phyloP scores from a whole-genome alignment of 2,329 filamentous ascomycete species.

The Epicoccum nigrum region DNA sequence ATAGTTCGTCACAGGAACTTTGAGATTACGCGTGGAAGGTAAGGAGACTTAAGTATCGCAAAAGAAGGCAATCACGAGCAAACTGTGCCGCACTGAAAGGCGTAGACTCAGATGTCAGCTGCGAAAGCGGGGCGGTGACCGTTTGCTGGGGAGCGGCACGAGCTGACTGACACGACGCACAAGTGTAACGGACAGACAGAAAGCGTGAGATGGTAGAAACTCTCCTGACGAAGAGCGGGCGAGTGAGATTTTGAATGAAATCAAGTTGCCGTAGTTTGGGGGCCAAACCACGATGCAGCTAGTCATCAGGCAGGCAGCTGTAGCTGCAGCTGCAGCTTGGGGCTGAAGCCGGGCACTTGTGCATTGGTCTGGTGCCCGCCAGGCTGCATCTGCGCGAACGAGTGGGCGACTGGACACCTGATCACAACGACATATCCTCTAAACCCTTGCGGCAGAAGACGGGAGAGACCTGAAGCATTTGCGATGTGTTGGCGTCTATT shows the following conservation, averaged over 20 bases:
- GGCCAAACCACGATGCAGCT: conserved; percentile 35
- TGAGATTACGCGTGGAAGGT: not conserved
- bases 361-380: conserved; percentile 32
- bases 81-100: conserved; percentile 14
- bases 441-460: not conserved
- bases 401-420: conserved; percentile 17
- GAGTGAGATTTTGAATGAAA: conserved; percentile 30
- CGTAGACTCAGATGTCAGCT: conserved; percentile 21
- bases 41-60: not conserved
- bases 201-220: conserved; percentile 21
- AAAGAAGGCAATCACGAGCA: conserved; percentile 12
- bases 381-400: conserved; percentile 15
- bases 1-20: not conserved
- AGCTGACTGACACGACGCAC: conserved; percentile 31
- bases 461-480: conserved; percentile 1
- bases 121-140: conserved; percentile 27
- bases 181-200: conserved; percentile 20
- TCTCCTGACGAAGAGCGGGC: conserved; percentile 25
- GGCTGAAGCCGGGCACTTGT: conserved; percentile 26
- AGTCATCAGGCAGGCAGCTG: conserved; percentile 38
- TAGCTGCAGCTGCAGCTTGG: conserved; percentile 19
- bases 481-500: conserved; percentile 6
- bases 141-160: conserved; percentile 25
- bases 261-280: conserved; percentile 25
- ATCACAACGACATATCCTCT: conserved; percentile 6